A percentile compares a stretch with the other conserved stretches of the same genome.
These are phyloP conservation scores for Massariosphaeria phaeospora DNA, from an alignment of 495 filamentous ascomycete genomes.

Conservation along the genomic window DNA sequence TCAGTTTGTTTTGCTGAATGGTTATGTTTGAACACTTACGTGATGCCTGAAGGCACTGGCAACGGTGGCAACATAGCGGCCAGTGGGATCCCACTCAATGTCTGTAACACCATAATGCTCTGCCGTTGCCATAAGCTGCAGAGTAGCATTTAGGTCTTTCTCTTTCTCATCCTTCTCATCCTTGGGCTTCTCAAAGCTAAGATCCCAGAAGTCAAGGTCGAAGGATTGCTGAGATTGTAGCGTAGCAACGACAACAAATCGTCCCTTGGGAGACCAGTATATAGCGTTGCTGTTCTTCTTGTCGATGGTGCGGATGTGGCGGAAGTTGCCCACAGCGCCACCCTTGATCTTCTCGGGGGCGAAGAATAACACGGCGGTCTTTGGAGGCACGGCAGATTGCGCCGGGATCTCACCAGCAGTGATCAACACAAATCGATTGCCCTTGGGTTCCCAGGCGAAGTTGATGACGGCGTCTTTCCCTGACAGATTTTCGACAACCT, in stretches of 20 bases:
- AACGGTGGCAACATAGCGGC: slow-evolving; percentile 85
- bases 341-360: slow-evolving; percentile 88
- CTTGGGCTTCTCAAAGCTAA: slow-evolving; percentile 71
- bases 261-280: slow-evolving; percentile 97
- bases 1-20: background rate
- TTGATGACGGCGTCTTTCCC: slow-evolving; percentile 98
- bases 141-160: slow-evolving; percentile 90
- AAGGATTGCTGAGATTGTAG: slow-evolving; percentile 87
- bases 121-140: slow-evolving; percentile 83
- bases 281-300: slow-evolving; percentile 99
- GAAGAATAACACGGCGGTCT: slow-evolving; percentile 93
- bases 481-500: slow-evolving; percentile 93
- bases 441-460: slow-evolving; percentile 98
- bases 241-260: slow-evolving; percentile 89
- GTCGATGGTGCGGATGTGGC: slow-evolving; percentile 84
- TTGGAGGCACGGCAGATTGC: slow-evolving; percentile 79
- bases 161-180: slow-evolving; percentile 88
- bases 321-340: slow-evolving; percentile 78
- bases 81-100: slow-evolving; percentile 95
- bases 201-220: slow-evolving; percentile 94
- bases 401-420: slow-evolving; percentile 80
- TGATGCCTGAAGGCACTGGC: slow-evolving; percentile 92
- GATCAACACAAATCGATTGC: slow-evolving; percentile 93
- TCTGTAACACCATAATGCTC: slow-evolving; percentile 98
- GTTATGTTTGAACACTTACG: slow-evolving; percentile 51